Evolutionary conservation across 768 basidiomycete species (phyloP).

Genomic region (Mycena amicta): DNA sequence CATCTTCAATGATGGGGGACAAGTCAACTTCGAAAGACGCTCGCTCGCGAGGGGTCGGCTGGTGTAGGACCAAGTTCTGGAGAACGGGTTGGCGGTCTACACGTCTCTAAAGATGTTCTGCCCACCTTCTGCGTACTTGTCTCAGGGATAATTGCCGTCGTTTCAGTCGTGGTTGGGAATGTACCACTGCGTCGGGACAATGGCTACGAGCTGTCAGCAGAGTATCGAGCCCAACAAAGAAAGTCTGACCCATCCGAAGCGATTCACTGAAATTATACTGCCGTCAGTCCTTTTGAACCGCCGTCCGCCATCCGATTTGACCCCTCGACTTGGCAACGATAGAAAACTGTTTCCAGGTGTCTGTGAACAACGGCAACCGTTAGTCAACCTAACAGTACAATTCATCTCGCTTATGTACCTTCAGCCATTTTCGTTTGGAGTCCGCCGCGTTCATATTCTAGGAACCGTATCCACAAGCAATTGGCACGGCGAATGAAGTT

Average conservation of each 20-base stretch:
- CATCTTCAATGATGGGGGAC: conserved; percentile 41
- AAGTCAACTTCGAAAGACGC: conserved; percentile 34
- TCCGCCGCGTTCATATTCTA: no score
- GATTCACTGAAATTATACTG: conserved; percentile 12
- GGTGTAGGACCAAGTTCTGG: neutral
- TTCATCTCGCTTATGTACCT: no score
- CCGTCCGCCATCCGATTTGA: neutral
- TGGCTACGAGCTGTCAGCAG: conserved; percentile 5
- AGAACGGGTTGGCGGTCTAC: no score
- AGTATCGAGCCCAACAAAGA: neutral
- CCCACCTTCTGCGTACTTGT: conserved; percentile 5
- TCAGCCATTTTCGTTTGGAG: no score
- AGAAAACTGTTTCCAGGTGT: conserved; percentile 7
- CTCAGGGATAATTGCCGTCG: conserved; percentile 11
- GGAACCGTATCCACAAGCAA: no score
- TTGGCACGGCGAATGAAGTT: no score
- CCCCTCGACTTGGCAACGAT: neutral
- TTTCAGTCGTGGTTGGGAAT: neutral
- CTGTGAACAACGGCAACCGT: no score
- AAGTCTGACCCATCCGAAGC: conserved; percentile 20
- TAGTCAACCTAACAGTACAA: no score
- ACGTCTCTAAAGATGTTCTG: no score
- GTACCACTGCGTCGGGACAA: conserved; percentile 15
- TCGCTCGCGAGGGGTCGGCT: conserved; percentile 5
- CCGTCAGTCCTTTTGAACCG: conserved; percentile 7